Evolutionary conservation across 345 rosid genomes (phyloP), one percentile per base, ranked within the genome.

Genomic region (Physaria fendleri): DNA sequence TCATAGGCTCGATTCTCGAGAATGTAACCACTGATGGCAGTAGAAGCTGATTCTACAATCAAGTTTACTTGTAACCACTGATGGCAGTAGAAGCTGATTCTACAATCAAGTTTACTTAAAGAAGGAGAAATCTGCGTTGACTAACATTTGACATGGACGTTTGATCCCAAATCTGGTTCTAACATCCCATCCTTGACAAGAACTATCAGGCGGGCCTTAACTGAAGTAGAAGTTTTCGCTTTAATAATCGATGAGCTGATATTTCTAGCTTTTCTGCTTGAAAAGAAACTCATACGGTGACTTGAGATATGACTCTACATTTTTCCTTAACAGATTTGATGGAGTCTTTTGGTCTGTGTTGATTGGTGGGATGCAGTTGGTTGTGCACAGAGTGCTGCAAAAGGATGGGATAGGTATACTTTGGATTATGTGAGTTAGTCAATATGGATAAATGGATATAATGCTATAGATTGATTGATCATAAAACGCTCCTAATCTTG

Each of bases 281-380:
- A 21, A 1, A 47, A 54, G 23, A 18, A 62, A 29, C n/a, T 24
- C 40, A n/a, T 16, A 9, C 30, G 16, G 41, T 32, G 41, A 40
- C 8, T 37, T 28, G 39, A 21, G 38, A 58, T 40, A 6, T 23
- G 41, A 44, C 8, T 15, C 43, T 34, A 49, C 62, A 38, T 24
- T 50, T 49, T 71, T 14, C 9, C 44, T 32, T 58, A 69, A 76
- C 75, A 93, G 99, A 85, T 93, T 93, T 93, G 99, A 97, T 93
- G 99, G 99, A 87, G 97, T 74, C 99, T 93, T 76, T 78, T 93
- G 88, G 97, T 93, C 50, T 95, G 97, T 44, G 99, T 93, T 76
- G 99, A 90, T 78, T 93, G 99, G 99, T 93, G 99, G 99, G 99
- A 93, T 68, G 99, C 96, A 59, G 85, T 93, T 82, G 99, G 99